Percentiles rank a stretch among this genome's conserved stretches.
Conservation (phyloP, 177 flowering plant species). For the Vitis hybrid region DNA sequence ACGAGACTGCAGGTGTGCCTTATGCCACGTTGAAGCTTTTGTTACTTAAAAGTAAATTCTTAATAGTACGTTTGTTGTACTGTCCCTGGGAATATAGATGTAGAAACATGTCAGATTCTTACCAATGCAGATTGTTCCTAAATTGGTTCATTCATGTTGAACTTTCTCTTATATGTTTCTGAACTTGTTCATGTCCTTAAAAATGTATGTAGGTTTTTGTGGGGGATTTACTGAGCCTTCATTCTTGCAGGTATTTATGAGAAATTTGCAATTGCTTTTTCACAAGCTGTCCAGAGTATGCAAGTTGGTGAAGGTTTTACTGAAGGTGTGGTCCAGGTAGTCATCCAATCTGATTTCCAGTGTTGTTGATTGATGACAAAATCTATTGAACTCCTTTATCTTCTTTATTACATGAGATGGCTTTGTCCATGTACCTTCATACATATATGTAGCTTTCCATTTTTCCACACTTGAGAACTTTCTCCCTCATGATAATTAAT, state of each 20-base stretch:
- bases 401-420: background rate
- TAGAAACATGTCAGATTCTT: too few species aligned
- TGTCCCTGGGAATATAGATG: too few species aligned
- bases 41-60: too few species aligned
- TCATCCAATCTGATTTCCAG: background rate
- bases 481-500: background rate
- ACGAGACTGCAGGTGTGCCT: too few species aligned
- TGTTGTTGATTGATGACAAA: background rate
- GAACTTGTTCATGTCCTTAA: background rate
- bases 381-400: background rate
- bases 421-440: background rate
- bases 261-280: slow-evolving; percentile 80
- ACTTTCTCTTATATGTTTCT: background rate
- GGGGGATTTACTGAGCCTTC: slow-evolving; percentile 1
- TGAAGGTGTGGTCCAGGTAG: slow-evolving; percentile 89
- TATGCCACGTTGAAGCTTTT: too few species aligned
- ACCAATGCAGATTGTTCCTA: too few species aligned
- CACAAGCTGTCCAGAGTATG: slow-evolving; percentile 70
- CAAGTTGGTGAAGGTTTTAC: slow-evolving; percentile 92
- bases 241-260: slow-evolving; percentile 77
- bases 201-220: background rate
- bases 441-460: background rate
- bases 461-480: background rate
- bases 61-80: too few species aligned
- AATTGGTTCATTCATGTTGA: too few species aligned